Base-by-base conservation (phyloP, 306 rosid species). In the Rosa rugosa region DNA sequence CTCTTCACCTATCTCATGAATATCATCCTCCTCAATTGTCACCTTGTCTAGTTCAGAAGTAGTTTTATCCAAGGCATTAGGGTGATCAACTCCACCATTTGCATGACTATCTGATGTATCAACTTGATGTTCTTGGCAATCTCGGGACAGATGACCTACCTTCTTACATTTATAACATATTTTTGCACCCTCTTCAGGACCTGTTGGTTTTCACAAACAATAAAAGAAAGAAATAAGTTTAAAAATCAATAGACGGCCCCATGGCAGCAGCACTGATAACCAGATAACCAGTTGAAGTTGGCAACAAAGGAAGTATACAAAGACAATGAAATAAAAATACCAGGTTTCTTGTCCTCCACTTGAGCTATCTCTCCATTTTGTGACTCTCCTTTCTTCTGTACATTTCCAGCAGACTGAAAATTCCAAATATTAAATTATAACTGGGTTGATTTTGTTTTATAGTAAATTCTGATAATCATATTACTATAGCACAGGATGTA, bases 141-240 rank as follows among this genome's bases (percentile, higher is more conserved):
- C 99, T 76, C 97, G 91, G 49, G 99, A 88, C 51, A 95, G 86
- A 77, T 93, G 99, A 73, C 98, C 99, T 22, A 77, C 86, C 92
- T 91, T 95, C 83, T 95, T 95, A 85, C 99, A 95, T 89, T 86
- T 92, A 73, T 91, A 95, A 82, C 99, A 95, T 85, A 95, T 88
- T 88, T 93, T 95, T 49, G 85, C 82, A 80, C 97, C 90, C 22
- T 93, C 98, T 49, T 67, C 65, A 79, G 84, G 81, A 82, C 83
- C 99, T 91, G 88, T 66, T 54, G 81, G 67, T 20, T 56, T 56
- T 56, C 3, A 20, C 62, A 56, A 77, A 60, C 22, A 0, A 42
- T 46, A 69, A 75, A 79, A 70, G 72, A 50, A 46, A 71, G 50
- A 44, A 9, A 9, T 16, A 27, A 57, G 41, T n/a, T 13, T 13